Percentiles rank a stretch among this genome's conserved stretches.
Evolutionary conservation across 2,329 filamentous ascomycete genomes (phyloP).

Genomic region (Cercospora sesami): DNA sequence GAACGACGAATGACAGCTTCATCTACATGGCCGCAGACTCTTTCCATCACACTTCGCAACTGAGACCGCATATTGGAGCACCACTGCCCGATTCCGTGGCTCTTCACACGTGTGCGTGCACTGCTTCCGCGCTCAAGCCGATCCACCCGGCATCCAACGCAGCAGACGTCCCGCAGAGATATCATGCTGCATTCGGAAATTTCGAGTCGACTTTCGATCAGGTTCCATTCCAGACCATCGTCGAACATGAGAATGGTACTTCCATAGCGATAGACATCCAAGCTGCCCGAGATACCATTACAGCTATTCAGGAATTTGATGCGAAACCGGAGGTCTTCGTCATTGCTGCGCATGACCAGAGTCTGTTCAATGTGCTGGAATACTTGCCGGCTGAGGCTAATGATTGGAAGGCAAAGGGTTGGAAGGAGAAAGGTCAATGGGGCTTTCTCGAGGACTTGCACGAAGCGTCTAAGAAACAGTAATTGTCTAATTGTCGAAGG

Average conservation of each 20-base stretch:
- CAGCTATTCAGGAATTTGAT: conserved; percentile 24
- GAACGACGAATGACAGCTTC: conserved; percentile 39
- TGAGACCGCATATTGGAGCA: conserved; percentile 42
- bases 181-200: conserved; percentile 13
- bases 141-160: background rate
- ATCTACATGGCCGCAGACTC: conserved; percentile 42
- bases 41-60: conserved; percentile 31
- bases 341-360: conserved; percentile 29
- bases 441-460: conserved; percentile 23
- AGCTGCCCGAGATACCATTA: conserved; percentile 20
- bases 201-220: conserved; percentile 6
- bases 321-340: conserved; percentile 24
- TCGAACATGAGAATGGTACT: conserved; percentile 7
- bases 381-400: conserved; percentile 24
- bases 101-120: conserved; percentile 15
- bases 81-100: conserved; percentile 37
- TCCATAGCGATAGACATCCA: conserved; percentile 21
- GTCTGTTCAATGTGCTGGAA: conserved; percentile 24
- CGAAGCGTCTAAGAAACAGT: background rate
- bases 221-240: conserved; percentile 17
- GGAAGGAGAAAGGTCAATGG: conserved; percentile 25
- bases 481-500: background rate
- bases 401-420: conserved; percentile 22
- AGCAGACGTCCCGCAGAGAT: conserved; percentile 43
- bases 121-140: conserved; percentile 1